Base-by-base conservation (phyloP, 2,329 filamentous ascomycete species). In the Saccharata proteae region DNA sequence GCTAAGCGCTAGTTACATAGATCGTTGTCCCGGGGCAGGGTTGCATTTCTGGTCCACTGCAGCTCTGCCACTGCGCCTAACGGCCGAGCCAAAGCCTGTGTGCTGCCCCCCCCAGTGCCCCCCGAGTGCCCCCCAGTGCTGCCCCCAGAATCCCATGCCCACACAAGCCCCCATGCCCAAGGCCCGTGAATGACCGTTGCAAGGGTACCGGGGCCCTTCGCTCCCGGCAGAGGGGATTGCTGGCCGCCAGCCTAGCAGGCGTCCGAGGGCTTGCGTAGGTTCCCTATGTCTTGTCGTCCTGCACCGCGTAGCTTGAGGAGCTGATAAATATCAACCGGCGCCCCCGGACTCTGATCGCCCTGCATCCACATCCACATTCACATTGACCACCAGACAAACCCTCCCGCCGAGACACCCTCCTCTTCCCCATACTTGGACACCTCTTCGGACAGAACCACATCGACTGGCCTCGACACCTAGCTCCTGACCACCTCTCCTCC, bases 321-420 rank as follows among this genome's bases (percentile, higher is more conserved):
- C 39, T 42, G 43, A 46, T 46, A 46, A 44, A 45, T 47, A 47
- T 45, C 40, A 38, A 40, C 34, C 30, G 27, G 30, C 38, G 43
- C 38, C 47, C 47, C 45, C 35, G 34, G 30, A 22, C 28, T 19
- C n/a, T 17, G 33, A 35, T 35, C 33, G 21, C 22, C 26, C 16
- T 27, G 33, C 33, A 35, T 9, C 27, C 33, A 30, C 33, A 16
- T 16, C 14, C 22, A 16, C 14, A 20, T 23, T 39, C 38, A 34
- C 16, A 25, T 28, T 29, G 36, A 33, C 29, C 12, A 22, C 22
- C 28, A 23, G 14, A 16, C 14, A 13, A 13, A 18, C 27, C 11
- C 16, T 29, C 5, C 13, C 16, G 12, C 4, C 4, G 7, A 11
- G n/a, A 11, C 26, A 13, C 24, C 11, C 15, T 14, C 24, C 15